Base-by-base conservation (phyloP, 2,329 filamentous ascomycete species). In the Amauroascus niger region DNA sequence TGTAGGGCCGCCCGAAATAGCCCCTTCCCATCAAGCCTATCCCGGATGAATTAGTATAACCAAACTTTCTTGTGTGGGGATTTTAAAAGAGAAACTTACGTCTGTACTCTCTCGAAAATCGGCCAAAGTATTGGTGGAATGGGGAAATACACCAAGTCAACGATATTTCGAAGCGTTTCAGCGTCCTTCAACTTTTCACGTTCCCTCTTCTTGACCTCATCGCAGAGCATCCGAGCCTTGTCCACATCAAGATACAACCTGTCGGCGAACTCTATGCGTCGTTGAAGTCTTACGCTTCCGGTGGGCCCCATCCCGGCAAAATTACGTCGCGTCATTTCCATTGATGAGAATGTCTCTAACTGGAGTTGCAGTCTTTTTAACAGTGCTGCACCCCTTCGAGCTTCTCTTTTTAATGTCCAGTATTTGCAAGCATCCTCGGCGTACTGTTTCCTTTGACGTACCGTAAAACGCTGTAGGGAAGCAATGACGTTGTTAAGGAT, bases 381-480 rank as follows among this genome's bases (percentile, higher is more conserved):
- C 53, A 98, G 76, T 3, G 93, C 88, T 28, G 93, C 93, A 45
- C 93, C 93, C 55, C 93, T 80, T 32, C 93, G 83, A 57, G 91
- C 87, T 69, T 98, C 93, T 53, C 93, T 82, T 73, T 98, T 98
- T 58, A 98, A 71, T 0, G 93, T 97, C 93, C 93, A 98, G 71
- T 97, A 98, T 62, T 88, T 89, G 72, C 91, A 97, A 1, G 87
- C 87, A 68, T 96, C 91, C 54, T 88, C 85, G 1, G 94, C 84
- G 67, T 88, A 98, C 57, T 96, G 90, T 65, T 94, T 95, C 50
- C 89, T 82, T 66, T 93, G 94, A 28, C 86, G 82, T 33, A 87
- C 77, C n/a, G 81, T 81, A 67, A 97, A 97, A 46, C 88, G 83
- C 58, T 84, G 81, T 32, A 98, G 77, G 0, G 90, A 87, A 43